Base-by-base conservation (phyloP, 2,329 filamentous ascomycete genomes). In the Ploettnerulaceae sp. region DNA sequence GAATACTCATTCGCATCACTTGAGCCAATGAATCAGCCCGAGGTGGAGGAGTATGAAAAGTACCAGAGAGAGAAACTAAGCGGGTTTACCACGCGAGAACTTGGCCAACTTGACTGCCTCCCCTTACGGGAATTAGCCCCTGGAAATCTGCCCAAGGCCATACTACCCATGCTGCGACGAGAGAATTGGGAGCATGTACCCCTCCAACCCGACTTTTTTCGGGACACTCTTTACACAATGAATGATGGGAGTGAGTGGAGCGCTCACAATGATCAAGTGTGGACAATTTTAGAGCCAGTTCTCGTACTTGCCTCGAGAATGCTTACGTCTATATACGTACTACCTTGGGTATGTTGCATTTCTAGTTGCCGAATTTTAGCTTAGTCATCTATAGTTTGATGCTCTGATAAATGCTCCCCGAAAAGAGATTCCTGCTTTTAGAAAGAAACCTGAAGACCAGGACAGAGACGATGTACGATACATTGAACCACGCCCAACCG, bases 231-330 rank as follows among this genome's bases (percentile, higher is more conserved):
- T 12, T 57, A 55, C 38, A 41, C 46, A 3, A 14, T 57, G 12
- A 21, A 43, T 2, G 26, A 47, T 33, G 42, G 38, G 2, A 35
- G 35, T 1, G 52, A 51, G 11, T 57, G 52, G 54, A 38, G 15
- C 17, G 46, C 43, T 15, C 18, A 15, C 2, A 54, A 57, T 38
- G 51, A 53, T 9, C 35, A 53, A 17, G 55, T 60, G 2, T 60
- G 52, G 34, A 50, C 41, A 3, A 26, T 41, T 12, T 43, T 55
- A n/a, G 28, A 56, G 20, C 53, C 55, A 7, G 22, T 20, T 20
- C 32, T 58, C 17, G 61, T 65, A 8, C 57, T 59, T 0, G 61
- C 60, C 2, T 58, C 42, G 0, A 65, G 41, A 5, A 61, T 51
- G 15, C 26, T 58, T 8, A 50, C 17, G 14, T 51, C 48, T 20